Evolutionary conservation across 140 eudicot species (phyloP), one percentile per base, ranked within the genome.

Genomic region (Stevia rebaudiana): DNA sequence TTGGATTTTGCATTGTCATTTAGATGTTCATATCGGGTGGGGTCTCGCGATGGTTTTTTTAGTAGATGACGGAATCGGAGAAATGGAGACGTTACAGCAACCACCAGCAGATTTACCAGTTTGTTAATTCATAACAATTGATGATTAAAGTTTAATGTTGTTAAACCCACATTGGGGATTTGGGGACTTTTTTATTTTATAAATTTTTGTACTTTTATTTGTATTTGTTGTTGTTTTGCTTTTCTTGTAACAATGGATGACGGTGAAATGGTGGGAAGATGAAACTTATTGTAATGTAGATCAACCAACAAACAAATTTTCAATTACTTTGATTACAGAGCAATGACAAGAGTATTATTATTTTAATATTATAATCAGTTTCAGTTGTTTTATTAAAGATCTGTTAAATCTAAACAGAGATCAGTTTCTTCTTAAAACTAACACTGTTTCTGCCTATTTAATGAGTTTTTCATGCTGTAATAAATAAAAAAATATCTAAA

Each of bases 1-100:
- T n/a, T 91, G 98, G 98, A 55, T 91, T 28, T 43, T 91, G 98
- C 98, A 91, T 31, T 91, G 98, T 69, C 98, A 92, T 85, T 83
- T 92, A 89, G 98, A 92, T 69, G 96, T 83, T 74, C 98, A 92
- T 71, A 92, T 92, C 16, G 76, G 83, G 1, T 92, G 98, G 98
- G 98, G 98, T 65, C 56, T 92, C 54, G 98, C 98, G 3, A 92
- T 31, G 76, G 89, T 86, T 1, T 83, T 92, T 71, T 1, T 92
- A 3, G 96, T 92, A 23, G 98, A 88, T 15, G 63, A 92, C 53
- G 98, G 98, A 44, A 62, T 72, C 31, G 92, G 89, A 19, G 75
- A 72, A 60, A 41, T 83, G 52, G 75, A 88, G 80, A 59, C 81
- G 3, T 69, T 92, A 40, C 79, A 83, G 78, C 61, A 68, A 35